A percentile compares a stretch with the other conserved stretches of the same genome.
phyloP scores from a whole-genome alignment of 768 basidiomycete genomes.

The Scleroderma bovista region DNA sequence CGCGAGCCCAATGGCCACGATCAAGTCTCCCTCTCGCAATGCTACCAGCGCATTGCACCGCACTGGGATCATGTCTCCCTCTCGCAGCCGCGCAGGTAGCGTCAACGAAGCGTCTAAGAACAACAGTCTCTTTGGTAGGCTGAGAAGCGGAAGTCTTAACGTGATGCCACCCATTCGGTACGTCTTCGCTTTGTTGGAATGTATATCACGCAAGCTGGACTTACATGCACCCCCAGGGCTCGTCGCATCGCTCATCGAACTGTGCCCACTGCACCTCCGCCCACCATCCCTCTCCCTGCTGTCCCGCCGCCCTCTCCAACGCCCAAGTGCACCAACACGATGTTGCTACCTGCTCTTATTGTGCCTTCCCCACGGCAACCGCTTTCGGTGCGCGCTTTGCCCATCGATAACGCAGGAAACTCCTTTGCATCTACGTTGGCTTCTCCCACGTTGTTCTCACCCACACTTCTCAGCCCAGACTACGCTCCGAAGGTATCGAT shows the following conservation, averaged over 20 bases:
- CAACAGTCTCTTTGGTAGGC: conserved; percentile 44
- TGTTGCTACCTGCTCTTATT: conserved; percentile 17
- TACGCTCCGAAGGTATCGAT: conserved; percentile 8
- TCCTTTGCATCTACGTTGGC: neutral
- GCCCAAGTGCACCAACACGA: conserved; percentile 6
- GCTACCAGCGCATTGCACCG: conserved; percentile 48
- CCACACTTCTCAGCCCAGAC: conserved; percentile 8
- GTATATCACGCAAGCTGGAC: too few species aligned
- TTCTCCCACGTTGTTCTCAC: neutral
- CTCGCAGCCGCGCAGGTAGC: conserved; percentile 45
- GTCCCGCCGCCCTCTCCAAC: conserved; percentile 20
- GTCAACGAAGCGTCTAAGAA: conserved; percentile 31
- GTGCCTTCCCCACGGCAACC: conserved; percentile 15
- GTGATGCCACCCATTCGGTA: conserved; percentile 32
- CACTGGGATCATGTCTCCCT: conserved; percentile 34
- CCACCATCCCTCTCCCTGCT: conserved; percentile 25
- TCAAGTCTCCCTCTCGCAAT: conserved; percentile 52
- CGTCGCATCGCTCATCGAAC: conserved; percentile 34
- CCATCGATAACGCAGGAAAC: conserved; percentile 1
- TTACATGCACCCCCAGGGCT: conserved; percentile 22
- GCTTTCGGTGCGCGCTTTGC: conserved; percentile 6
- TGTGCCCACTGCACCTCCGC: conserved; percentile 22
- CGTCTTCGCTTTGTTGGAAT: conserved; percentile 11
- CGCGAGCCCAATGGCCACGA: conserved; percentile 48
- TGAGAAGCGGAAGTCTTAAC: conserved; percentile 50